phyloP scores from a whole-genome alignment of 495 filamentous ascomycete genomes.

The Rhypophila decipiens region DNA sequence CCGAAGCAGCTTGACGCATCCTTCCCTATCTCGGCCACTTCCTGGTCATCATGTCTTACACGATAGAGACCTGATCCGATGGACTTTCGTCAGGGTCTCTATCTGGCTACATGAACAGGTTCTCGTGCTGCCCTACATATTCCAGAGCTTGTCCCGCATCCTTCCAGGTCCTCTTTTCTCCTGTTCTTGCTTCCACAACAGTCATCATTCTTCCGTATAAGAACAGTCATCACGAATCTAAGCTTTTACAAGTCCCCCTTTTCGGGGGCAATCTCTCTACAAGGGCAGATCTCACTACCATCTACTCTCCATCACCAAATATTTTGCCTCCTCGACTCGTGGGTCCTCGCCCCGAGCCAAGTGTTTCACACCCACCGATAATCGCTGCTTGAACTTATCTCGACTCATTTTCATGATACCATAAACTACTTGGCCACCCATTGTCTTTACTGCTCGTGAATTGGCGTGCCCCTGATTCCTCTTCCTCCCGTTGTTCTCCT shows the following conservation, averaged over 20 bases:
- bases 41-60: no score
- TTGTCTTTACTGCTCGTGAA: no score
- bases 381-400: no score
- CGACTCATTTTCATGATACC: no score
- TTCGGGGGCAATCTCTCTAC: slow-evolving; percentile 15
- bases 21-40: neutral
- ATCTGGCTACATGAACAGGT: neutral
- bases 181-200: neutral
- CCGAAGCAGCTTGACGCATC: neutral
- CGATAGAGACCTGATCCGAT: no score
- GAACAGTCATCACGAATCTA: slow-evolving; percentile 5
- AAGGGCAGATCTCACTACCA: no score
- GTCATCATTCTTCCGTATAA: slow-evolving; percentile 2
- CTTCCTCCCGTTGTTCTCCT: neutral
- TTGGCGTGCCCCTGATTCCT: neutral
- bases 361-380: no score
- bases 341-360: no score
- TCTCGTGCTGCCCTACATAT: neutral
- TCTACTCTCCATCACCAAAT: no score
- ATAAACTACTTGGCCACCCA: no score
- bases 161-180: neutral
- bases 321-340: no score
- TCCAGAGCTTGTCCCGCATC: neutral
- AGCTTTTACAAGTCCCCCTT: slow-evolving; percentile 15
- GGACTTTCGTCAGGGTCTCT: no score